These are phyloP conservation scores for Aspergillus eucalypticola DNA, from an alignment of 2,329 filamentous ascomycete species.

Conservation along the genomic window DNA sequence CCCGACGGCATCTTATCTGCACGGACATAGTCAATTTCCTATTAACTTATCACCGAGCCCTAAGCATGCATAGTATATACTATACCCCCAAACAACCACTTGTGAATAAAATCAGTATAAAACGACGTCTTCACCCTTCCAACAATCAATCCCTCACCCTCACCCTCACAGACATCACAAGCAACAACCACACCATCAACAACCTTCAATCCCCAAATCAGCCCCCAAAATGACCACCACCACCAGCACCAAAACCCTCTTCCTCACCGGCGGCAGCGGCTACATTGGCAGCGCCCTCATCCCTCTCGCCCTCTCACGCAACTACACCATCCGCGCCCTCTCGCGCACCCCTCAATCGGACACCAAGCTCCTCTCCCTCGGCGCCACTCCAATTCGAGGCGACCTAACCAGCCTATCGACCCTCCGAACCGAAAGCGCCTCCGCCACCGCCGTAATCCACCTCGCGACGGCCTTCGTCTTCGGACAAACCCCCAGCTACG, in stretches of 20 bases:
- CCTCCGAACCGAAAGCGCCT: constrained; percentile 34
- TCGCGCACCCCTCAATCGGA: constrained; percentile 38
- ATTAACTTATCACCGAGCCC: too few species aligned
- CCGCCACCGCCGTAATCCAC: constrained; percentile 43
- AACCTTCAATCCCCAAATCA: neutral
- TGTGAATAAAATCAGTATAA: too few species aligned
- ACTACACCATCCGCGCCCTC: constrained; percentile 46
- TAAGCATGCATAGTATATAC: too few species aligned
- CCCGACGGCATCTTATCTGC: too few species aligned
- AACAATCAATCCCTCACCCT: neutral
- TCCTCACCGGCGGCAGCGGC: constrained; percentile 49
- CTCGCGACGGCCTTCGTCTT: constrained; percentile 49
- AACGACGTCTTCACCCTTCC: neutral
- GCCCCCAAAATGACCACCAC: constrained; percentile 1
- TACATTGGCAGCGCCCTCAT: constrained; percentile 46
- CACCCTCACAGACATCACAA: neutral
- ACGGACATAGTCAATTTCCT: too few species aligned
- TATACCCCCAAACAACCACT: too few species aligned
- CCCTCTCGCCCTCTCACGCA: constrained; percentile 40
- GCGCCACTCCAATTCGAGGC: constrained; percentile 38
- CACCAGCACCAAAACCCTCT: constrained; percentile 24
- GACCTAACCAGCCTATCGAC: constrained; percentile 37
- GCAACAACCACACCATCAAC: neutral
- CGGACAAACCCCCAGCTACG: constrained; percentile 27
- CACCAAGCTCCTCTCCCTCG: constrained; percentile 30